Conservation (phyloP, 2,329 filamentous ascomycete species). For the Colletotrichum sidae region DNA sequence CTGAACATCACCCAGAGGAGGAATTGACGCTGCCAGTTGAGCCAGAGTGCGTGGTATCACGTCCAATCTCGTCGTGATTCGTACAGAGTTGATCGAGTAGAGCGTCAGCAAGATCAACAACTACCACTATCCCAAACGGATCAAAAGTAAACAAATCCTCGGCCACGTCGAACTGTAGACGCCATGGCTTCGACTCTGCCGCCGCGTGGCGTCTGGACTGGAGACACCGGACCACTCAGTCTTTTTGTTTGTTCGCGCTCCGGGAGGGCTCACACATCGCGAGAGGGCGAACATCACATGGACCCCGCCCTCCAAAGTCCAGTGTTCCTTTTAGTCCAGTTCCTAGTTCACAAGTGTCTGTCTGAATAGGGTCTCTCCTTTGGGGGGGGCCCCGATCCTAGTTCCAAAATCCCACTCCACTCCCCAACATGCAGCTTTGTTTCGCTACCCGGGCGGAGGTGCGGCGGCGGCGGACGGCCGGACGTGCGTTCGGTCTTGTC, state of each 20-base stretch:
- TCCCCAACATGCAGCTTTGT: conserved; percentile 29
- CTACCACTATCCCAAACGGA: too few species aligned
- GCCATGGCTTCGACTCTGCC: conserved; percentile 13
- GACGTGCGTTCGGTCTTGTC: conserved; percentile 34
- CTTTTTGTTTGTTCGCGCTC: too few species aligned
- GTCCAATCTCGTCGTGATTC: too few species aligned
- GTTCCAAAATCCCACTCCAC: conserved; percentile 10
- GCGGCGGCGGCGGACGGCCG: conserved; percentile 29
- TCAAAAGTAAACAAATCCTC: background rate
- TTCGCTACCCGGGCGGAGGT: conserved; percentile 34
- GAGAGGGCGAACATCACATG: conserved; percentile 21
- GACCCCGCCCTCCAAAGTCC: conserved; percentile 7
- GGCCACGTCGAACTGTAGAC: background rate
- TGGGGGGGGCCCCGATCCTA: conserved; percentile 26
- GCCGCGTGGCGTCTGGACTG: conserved; percentile 20
- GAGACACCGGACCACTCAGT: conserved; percentile 23
- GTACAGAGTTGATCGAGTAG: too few species aligned
- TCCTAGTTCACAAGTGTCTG: background rate
- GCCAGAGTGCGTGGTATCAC: too few species aligned
- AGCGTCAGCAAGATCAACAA: too few species aligned
- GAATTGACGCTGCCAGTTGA: too few species aligned
- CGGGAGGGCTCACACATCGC: conserved; percentile 6
- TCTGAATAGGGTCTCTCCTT: background rate
- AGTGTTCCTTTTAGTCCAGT: background rate
- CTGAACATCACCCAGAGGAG: too few species aligned